phyloP scores from a whole-genome alignment of 345 rosid genomes.

The Eucalyptus cladocalyx region DNA sequence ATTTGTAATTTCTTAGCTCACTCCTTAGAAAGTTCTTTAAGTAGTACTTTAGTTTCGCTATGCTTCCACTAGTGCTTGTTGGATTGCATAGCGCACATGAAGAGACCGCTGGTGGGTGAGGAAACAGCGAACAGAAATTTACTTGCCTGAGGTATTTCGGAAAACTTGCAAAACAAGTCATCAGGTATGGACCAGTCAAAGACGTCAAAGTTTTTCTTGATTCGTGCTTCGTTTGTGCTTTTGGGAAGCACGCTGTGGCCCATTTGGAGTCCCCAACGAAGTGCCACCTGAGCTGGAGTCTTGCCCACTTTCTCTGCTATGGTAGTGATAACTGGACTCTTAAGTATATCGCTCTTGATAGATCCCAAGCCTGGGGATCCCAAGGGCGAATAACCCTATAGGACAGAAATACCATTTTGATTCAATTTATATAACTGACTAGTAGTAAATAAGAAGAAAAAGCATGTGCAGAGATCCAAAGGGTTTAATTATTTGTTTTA shows the following conservation, averaged over 20 bases:
- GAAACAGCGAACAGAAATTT: neutral
- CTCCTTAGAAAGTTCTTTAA: neutral
- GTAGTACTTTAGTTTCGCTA: neutral
- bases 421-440: neutral
- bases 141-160: slow-evolving; percentile 59
- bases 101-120: neutral
- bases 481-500: neutral
- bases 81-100: neutral
- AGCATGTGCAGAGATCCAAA: neutral
- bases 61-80: neutral
- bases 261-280: slow-evolving; percentile 85
- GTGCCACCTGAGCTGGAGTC: slow-evolving; percentile 78
- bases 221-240: slow-evolving; percentile 57
- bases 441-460: neutral
- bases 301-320: slow-evolving; percentile 65
- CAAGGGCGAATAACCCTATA: slow-evolving; percentile 76
- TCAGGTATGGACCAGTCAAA: slow-evolving; percentile 72
- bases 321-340: slow-evolving; percentile 24
- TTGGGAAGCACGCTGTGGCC: slow-evolving; percentile 90
- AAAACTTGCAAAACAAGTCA: slow-evolving; percentile 51
- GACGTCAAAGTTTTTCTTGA: slow-evolving; percentile 64
- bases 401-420: neutral
- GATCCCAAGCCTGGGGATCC: slow-evolving; percentile 80
- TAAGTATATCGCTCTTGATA: slow-evolving; percentile 55
- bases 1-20: neutral